phyloP scores from a whole-genome alignment of 2,329 filamentous ascomycete genomes.

The Alternaria arbusti region DNA sequence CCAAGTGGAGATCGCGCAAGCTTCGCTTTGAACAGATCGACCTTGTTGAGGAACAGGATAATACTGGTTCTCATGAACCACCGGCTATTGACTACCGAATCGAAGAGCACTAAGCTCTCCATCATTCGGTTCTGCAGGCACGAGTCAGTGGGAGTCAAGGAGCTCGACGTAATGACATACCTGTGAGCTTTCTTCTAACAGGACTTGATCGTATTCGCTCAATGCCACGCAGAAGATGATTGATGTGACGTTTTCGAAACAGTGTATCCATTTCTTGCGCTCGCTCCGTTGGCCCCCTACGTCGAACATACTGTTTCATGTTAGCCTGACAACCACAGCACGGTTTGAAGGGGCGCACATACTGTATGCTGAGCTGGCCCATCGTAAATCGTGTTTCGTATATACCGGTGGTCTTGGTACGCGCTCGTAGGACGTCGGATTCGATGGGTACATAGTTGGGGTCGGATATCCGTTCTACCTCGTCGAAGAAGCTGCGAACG shows the following conservation, averaged over 20 bases:
- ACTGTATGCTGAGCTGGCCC: slow-evolving; percentile 99
- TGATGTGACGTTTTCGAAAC: slow-evolving; percentile 98
- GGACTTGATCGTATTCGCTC: slow-evolving; percentile 97
- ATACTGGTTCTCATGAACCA: slow-evolving; percentile 99
- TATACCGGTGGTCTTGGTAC: slow-evolving; percentile 98
- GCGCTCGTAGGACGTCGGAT: slow-evolving; percentile 90
- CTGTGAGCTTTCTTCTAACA: slow-evolving; percentile 96
- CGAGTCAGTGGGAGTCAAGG: slow-evolving; percentile 30
- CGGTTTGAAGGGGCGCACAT: slow-evolving; percentile 51
- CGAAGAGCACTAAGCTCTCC: slow-evolving; percentile 94
- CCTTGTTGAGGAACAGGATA: slow-evolving; percentile 98
- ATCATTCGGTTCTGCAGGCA: slow-evolving; percentile 90
- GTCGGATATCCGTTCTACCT: slow-evolving; percentile 82
- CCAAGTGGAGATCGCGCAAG: slow-evolving; percentile 85
- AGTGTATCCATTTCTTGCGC: slow-evolving; percentile 99
- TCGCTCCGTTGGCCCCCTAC: slow-evolving; percentile 97
- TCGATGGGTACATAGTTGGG: slow-evolving; percentile 90
- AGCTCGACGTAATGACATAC: slow-evolving; percentile 58
- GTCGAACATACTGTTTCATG: slow-evolving; percentile 86
- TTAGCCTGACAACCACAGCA: slow-evolving; percentile 31
- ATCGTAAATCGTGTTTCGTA: slow-evolving; percentile 99
- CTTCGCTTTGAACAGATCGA: slow-evolving; percentile 97
- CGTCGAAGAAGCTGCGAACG: slow-evolving; percentile 84
- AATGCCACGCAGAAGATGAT: slow-evolving; percentile 99
- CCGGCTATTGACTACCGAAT: slow-evolving; percentile 96